Base-by-base conservation (phyloP, 345 rosid genomes). In the Arabidopsis thaliana region DNA sequence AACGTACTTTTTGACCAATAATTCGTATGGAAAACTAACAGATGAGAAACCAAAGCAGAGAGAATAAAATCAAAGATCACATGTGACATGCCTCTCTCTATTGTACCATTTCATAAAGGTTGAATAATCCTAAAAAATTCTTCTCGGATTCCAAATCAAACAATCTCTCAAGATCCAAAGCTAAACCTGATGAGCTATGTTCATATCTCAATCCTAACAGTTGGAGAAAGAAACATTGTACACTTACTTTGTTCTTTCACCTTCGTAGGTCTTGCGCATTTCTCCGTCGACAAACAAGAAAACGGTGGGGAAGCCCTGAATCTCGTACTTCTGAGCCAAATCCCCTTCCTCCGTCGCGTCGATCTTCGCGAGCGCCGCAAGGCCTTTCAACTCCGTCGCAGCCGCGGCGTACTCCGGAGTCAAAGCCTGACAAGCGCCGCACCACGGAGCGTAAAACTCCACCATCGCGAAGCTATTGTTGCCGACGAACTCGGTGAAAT, bases 381-480 rank as follows among this genome's bases (percentile, higher is more conserved):
- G 80, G 5, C 79, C 86, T 60, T 86, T 82, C 10, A 84, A 40
- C 76, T 71, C 75, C 42, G 87, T 78, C 9, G 89, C 84, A 0
- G 87, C 83, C 23, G 87, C 86, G 4, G 79, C 86, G 44, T 81
- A 86, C 48, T 81, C 82, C 8, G 86, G 89, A 0, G 81, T 73
- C 20, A 84, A 60, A 51, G 50, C 36, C 66, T 67, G 72, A 69
- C 87, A 81, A 67, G 80, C 77, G 28, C 79, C 77, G 63, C 89
- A 86, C 89, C 89, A 86, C 0, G 85, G 79, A 14, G 85, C 86
- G 52, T 84, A 82, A 57, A 84, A 86, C 45, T 84, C 72, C 36
- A 83, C 87, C 83, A 84, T 57, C 49, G 80, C 82, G 60, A 78
- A 71, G 63, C 72, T 72, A 16, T 81, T 71, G 65, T 66, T 78